Conservation (phyloP, 208 protist genomes). For the Angomonas deanei region DNA sequence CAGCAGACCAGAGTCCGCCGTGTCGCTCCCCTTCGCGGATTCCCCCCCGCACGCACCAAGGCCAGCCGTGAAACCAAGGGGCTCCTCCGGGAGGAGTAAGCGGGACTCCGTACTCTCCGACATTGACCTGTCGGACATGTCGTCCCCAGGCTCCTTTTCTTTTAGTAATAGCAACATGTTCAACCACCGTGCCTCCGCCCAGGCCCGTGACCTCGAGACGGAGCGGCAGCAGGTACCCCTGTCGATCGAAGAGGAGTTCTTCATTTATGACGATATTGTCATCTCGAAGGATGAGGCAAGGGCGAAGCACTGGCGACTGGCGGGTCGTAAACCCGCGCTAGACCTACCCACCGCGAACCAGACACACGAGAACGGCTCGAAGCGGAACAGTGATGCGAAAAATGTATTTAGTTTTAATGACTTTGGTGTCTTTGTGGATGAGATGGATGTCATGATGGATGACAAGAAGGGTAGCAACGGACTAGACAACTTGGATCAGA, state of each 20-base stretch:
- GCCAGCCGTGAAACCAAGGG: not conserved
- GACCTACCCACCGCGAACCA: not conserved
- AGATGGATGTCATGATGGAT: conserved; percentile 50
- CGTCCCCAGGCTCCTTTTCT: not conserved
- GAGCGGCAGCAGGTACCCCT: conserved; percentile 52
- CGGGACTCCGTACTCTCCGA: conserved; percentile 27
- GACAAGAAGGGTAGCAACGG: not conserved
- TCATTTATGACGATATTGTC: conserved; percentile 82
- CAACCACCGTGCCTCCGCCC: conserved; percentile 2
- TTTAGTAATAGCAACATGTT: not conserved
- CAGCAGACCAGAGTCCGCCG: not conserved
- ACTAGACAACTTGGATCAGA: not conserved
- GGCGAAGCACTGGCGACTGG: conserved; percentile 67
- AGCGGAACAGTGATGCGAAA: conserved; percentile 6
- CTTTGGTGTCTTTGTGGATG: conserved; percentile 77
- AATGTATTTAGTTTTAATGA: conserved; percentile 78
- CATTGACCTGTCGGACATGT: conserved; percentile 4
- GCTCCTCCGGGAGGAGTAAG: not conserved
- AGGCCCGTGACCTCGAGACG: conserved; percentile 61
- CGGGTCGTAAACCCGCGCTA: conserved; percentile 37
- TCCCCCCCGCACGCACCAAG: not conserved
- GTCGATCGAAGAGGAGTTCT: conserved; percentile 65
- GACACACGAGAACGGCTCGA: not conserved
- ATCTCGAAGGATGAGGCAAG: conserved; percentile 68
- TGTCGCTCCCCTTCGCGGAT: not conserved